Base-by-base conservation (phyloP, 768 basidiomycete species). In the Clavulina sp. region DNA sequence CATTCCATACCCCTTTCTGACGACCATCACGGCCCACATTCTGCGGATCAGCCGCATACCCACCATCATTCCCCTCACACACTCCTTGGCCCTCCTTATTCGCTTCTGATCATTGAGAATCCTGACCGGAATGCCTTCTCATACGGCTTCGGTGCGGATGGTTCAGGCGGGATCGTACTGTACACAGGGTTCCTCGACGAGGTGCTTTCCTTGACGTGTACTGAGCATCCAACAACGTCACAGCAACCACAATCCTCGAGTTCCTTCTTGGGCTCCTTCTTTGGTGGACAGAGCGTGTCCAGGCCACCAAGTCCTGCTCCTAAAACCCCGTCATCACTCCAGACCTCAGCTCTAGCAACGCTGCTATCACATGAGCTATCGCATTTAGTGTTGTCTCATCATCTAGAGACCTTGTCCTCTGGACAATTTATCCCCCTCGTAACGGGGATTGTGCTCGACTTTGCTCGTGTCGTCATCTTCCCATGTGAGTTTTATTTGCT, bases 181-280 rank as follows among this genome's bases (percentile, higher is more conserved):
- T 96, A 87, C 64, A 86, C 85, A 9, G 93, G 93, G 4, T 87
- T 96, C 67, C 62, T 97, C 47, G 85, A 96, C 61, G 80, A 88
- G 51, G 64, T 30, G 66, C 73, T 3, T 57, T 61, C 29, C 60
- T 60, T 28, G 48, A 55, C 5, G 19, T 44, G 43, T 46, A 9
- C 43, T 9, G 13, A 9, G 2, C 49, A 34, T 16, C 9, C 43
- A 23, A 49, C n/a, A 21, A 28, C 32, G 31, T 57, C 36, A 33
- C 18, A 19, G 5, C 43, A 18, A 16, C 34, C n/a, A 13, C 30
- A 51, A 9, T 51, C 30, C 13, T 46, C 56, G 29, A 49, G 60
- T 13, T 47, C 60, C 41, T 55, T 57, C 31, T 70, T 68, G 66
- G 68, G 70, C 4, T 64, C 61, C 41, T 55, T 80, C 23, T 68